phyloP scores from a whole-genome alignment of 1,139 yeast species.

The Pichia cactophila region DNA sequence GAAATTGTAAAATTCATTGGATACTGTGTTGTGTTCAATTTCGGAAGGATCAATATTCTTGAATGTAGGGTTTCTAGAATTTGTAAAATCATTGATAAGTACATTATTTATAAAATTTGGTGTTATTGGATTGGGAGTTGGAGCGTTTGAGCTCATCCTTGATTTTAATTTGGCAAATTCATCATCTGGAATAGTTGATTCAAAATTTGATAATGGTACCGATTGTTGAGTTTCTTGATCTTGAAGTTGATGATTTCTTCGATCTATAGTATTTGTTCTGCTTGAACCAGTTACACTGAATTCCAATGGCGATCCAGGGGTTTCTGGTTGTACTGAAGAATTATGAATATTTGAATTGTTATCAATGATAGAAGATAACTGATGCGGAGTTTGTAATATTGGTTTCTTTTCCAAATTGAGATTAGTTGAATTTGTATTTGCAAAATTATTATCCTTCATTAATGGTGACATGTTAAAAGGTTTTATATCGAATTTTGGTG shows the following conservation, averaged over 20 bases:
- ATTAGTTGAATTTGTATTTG: not conserved
- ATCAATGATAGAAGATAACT: not conserved
- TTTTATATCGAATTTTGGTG: slow-evolving; percentile 8
- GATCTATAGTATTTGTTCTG: slow-evolving; percentile 5
- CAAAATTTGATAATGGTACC: slow-evolving; percentile 19
- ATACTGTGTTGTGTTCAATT: not conserved
- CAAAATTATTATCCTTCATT: not conserved
- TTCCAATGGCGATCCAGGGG: slow-evolving; percentile 12
- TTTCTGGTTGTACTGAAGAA: slow-evolving; percentile 1
- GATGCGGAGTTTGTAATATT: not conserved
- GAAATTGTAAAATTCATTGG: not conserved
- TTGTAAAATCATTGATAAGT: not conserved
- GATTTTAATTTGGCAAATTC: slow-evolving; percentile 57
- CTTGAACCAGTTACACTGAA: slow-evolving; percentile 7
- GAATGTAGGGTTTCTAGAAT: not conserved
- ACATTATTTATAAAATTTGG: not conserved
- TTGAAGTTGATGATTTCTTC: not conserved
- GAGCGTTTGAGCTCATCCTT: slow-evolving; percentile 43
- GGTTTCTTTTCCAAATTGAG: not conserved
- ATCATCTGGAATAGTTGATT: slow-evolving; percentile 35
- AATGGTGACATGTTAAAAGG: not conserved
- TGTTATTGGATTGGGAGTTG: slow-evolving; percentile 34
- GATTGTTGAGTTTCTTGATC: slow-evolving; percentile 15
- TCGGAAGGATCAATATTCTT: not conserved
- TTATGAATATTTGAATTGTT: not conserved